phyloP scores from a whole-genome alignment of 768 basidiomycete genomes.

The Mycena epipterygia region DNA sequence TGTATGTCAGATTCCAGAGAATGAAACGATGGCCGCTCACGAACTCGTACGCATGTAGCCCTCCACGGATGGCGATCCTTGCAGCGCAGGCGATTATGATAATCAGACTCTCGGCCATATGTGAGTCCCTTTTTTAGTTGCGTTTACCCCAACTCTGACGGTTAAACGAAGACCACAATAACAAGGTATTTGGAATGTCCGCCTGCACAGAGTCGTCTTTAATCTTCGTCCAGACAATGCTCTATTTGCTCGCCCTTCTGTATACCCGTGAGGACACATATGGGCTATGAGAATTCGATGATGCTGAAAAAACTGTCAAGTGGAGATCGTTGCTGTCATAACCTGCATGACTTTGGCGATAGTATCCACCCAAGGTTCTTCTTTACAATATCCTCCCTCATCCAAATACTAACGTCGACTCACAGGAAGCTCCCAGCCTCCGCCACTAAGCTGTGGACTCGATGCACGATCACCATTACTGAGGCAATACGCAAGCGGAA shows the following conservation, averaged over 20 bases:
- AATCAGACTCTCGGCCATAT: slow-evolving; percentile 34
- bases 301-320: neutral
- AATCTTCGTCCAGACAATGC: slow-evolving; percentile 12
- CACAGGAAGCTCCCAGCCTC: slow-evolving; percentile 23
- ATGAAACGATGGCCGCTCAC: neutral
- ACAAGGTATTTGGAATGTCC: neutral
- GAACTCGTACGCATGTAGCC: neutral
- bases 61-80: slow-evolving; percentile 31
- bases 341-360: slow-evolving; percentile 4
- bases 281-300: neutral
- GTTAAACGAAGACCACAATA: slow-evolving; percentile 29
- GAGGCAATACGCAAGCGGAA: slow-evolving; percentile 27
- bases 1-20: neutral
- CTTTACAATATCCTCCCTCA: neutral
- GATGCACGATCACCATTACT: slow-evolving; percentile 5
- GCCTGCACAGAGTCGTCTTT: neutral
- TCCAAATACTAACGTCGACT: neutral
- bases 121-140: neutral
- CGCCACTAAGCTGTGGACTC: slow-evolving; percentile 27
- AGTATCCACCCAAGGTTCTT: slow-evolving; percentile 13
- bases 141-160: neutral
- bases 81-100: slow-evolving; percentile 32
- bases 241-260: slow-evolving; percentile 8
- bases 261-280: slow-evolving; percentile 1
- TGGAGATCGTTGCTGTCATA: slow-evolving; percentile 31